Evolutionary conservation across 1,139 yeast species (phyloP).

Genomic region (Geotrichum candidum): DNA sequence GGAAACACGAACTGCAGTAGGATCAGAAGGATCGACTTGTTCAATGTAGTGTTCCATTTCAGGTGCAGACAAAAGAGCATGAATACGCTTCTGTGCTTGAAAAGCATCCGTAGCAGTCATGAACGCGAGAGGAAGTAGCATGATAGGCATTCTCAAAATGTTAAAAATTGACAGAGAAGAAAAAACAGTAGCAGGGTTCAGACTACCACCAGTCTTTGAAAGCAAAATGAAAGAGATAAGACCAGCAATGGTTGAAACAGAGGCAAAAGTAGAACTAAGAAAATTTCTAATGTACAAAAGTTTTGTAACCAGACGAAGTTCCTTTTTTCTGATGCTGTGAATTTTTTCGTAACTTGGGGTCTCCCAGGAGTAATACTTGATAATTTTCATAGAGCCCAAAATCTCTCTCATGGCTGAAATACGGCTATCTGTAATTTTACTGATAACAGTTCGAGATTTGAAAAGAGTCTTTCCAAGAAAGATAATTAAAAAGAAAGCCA

Average conservation of each 20-base stretch:
- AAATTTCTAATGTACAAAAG: slow-evolving; percentile 41
- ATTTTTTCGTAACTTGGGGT: slow-evolving; percentile 47
- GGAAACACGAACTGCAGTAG: slow-evolving; percentile 43
- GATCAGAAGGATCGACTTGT: slow-evolving; percentile 30
- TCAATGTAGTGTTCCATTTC: slow-evolving; percentile 34
- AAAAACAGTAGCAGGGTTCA: slow-evolving; percentile 63
- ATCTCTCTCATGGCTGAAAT: slow-evolving; percentile 59
- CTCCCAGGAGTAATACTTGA: slow-evolving; percentile 75
- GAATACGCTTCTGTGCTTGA: slow-evolving; percentile 55
- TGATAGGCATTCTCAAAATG: slow-evolving; percentile 59
- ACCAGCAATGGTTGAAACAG: slow-evolving; percentile 61
- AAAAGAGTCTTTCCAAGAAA: not conserved
- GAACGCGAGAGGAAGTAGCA: slow-evolving; percentile 60
- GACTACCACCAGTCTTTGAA: slow-evolving; percentile 50
- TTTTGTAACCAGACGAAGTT: slow-evolving; percentile 32
- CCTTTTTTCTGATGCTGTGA: slow-evolving; percentile 43
- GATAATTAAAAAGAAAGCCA: slow-evolving; percentile 30
- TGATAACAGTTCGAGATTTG: slow-evolving; percentile 41
- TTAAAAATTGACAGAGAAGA: slow-evolving; percentile 73
- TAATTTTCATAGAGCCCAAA: slow-evolving; percentile 56
- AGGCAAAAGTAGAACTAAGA: slow-evolving; percentile 55
- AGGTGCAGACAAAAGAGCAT: slow-evolving; percentile 45
- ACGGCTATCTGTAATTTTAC: slow-evolving; percentile 52
- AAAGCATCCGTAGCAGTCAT: slow-evolving; percentile 61
- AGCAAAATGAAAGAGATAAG: slow-evolving; percentile 67